Evolutionary conservation across 208 protist species (phyloP), one percentile per base, ranked within the genome.

Genomic region (Porcisia deanei): DNA sequence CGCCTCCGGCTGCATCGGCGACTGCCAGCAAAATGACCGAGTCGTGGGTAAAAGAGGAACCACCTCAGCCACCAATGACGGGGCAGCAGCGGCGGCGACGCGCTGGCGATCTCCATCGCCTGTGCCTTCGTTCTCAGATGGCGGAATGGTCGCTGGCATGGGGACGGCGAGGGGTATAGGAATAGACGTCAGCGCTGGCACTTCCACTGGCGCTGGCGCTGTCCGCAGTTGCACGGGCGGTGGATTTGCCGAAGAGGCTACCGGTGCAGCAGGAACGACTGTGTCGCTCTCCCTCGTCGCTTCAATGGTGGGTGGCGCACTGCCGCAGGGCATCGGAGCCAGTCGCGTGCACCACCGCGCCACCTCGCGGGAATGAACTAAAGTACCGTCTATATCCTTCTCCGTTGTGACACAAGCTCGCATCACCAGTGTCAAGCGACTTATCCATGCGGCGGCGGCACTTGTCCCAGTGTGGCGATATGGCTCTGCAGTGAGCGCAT

Each of bases 271-370:
- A 30, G 63, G 9, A 49, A 7, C 3, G 10, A 63, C 45, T 66
- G 34, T 34, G 22, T n/a, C 63, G 16, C 41, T 34, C 41, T 14
- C 63, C 41, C 7, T 8, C 22, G 20, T 22, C 41, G 41, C 39
- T 30, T 67, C 41, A 10, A 20, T 14, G 63, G 47, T 47, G 18
- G 20, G 22, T 9, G 75, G 10, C 52, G 39, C 16, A 12, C 25
- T n/a, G 45, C 30, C 12, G 54, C 71, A 57, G 14, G 73, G 77
- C 72, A 75, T 37, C 22, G 67, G 72, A 10, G 73, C 72, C 39
- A 82, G 43, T 8, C 59, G 77, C 37, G 77, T 77, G 25, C 52
- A 39, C 77, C 77, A 82, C 65, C 65, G 77, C 34, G 66, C 64
- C 67, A 74, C 47, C 4, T 52, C 52, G 18, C 59, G 72, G 30